Evolutionary conservation across 345 rosid species (phyloP).

Genomic region (Iberis pinnata): DNA sequence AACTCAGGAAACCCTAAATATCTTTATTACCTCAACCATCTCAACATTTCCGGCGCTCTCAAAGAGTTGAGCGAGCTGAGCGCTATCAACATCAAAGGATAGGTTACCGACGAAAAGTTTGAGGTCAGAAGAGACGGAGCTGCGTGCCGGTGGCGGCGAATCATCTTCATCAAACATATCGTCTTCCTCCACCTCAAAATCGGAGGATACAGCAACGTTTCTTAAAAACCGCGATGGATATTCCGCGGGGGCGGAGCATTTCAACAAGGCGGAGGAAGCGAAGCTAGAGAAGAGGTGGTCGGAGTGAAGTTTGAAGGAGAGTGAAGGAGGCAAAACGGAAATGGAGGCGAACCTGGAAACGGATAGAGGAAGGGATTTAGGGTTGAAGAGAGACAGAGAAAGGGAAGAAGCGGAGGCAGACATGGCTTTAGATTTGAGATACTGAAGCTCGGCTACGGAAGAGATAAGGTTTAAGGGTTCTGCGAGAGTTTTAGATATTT

Average conservation of each 20-base stretch:
- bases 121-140: slow-evolving; percentile 59
- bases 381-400: slow-evolving; percentile 45
- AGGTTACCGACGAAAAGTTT: slow-evolving; percentile 95
- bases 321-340: slow-evolving; percentile 32
- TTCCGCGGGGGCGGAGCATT: slow-evolving; percentile 14
- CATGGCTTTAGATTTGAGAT: slow-evolving; percentile 39
- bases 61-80: slow-evolving; percentile 86
- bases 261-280: slow-evolving; percentile 30
- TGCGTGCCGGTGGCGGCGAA: slow-evolving; percentile 29
- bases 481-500: slow-evolving; percentile 24
- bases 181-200: slow-evolving; percentile 65
- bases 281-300: slow-evolving; percentile 32
- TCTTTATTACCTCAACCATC: slow-evolving; percentile 92
- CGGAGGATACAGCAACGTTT: slow-evolving; percentile 64
- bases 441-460: slow-evolving; percentile 13
- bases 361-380: slow-evolving; percentile 39
- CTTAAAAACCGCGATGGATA: slow-evolving; percentile 41
- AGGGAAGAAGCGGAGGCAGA: slow-evolving; percentile 62
- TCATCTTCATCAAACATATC: slow-evolving; percentile 27
- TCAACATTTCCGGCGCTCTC: slow-evolving; percentile 82
- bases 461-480: slow-evolving; percentile 32
- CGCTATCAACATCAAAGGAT: slow-evolving; percentile 79
- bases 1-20: slow-evolving; percentile 2
- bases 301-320: slow-evolving; percentile 36
- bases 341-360: slow-evolving; percentile 35